Evolutionary conservation across 345 rosid species (phyloP), one percentile per base, ranked within the genome.

Genomic region (Erodium maritimum): DNA sequence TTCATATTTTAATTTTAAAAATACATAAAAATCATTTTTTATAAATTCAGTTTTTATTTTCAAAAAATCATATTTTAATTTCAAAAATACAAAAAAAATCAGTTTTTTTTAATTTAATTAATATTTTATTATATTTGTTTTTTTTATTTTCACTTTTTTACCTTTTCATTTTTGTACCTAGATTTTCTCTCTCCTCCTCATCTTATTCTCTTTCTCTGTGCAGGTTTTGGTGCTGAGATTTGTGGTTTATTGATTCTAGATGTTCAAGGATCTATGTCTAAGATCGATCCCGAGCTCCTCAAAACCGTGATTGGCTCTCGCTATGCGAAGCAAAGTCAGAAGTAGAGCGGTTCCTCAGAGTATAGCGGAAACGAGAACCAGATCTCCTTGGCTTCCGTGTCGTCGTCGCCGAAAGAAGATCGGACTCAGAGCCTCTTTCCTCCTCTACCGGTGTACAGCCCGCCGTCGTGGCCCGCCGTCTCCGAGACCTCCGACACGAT

Each of bases 201-300:
- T n/a, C n/a, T n/a, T n/a, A n/a, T n/a, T n/a, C n/a, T n/a, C n/a
- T n/a, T n/a, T n/a, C n/a, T n/a, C n/a, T n/a, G n/a, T n/a, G n/a
- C n/a, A n/a, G 33, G 33, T 25, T 25, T 3, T 19, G 0, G 12
- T 0, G 17, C 17, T 0, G 9, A 5, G 13, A n/a, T 45, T 0
- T 21, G 3, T 20, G 54, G 59, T 23, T 8, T 9, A 22, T 17
- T 54, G 10, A 17, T 20, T 42, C 54, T 69, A 90, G 97, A 77
- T 12, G 75, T 85, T 50, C 97, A 90, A 72, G 67, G 87, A 9
- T 88, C 88, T 55, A 87, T 91, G 61, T 88, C 98, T n/a, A 88
- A 79, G 80, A 82, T 91, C 5, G 75, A 88, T 66, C 96, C 96
- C 0, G 83, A 80, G 74, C 71, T 91, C 23, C 73, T 91, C 21